Evolutionary conservation across 2,329 filamentous ascomycete species (phyloP).

Genomic region (Hypoxylon sp.): DNA sequence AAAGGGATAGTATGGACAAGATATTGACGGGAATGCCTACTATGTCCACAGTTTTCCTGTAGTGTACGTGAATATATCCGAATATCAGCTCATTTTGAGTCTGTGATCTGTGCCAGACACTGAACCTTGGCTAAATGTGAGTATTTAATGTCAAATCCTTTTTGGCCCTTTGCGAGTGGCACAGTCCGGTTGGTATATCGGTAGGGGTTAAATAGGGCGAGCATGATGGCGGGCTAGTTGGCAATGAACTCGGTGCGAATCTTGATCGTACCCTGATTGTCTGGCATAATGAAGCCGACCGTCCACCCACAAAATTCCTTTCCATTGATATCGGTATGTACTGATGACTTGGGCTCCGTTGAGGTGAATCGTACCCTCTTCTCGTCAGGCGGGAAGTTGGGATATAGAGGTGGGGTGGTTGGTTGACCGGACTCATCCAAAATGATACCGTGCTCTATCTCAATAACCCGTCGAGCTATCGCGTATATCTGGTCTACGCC

Average conservation of each 20-base stretch:
- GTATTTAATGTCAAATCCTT: neutral
- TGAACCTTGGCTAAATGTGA: no score
- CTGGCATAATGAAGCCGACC: conserved; percentile 48
- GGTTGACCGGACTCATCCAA: conserved; percentile 46
- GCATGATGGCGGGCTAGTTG: neutral
- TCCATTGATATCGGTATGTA: conserved; percentile 38
- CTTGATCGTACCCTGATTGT: conserved; percentile 39
- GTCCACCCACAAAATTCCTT: conserved; percentile 42
- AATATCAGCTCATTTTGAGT: no score
- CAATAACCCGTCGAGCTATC: conserved; percentile 55
- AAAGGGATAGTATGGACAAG: no score
- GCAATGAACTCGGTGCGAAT: conserved; percentile 46
- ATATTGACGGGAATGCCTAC: no score
- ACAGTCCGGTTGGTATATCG: neutral
- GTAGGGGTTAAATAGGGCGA: neutral
- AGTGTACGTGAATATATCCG: no score
- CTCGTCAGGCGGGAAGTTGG: conserved; percentile 50
- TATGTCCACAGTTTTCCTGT: no score
- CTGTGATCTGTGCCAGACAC: no score
- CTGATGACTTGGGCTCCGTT: conserved; percentile 39
- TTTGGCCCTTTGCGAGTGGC: neutral
- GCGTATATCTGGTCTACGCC: conserved; percentile 54
- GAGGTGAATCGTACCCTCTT: conserved; percentile 48
- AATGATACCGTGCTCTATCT: conserved; percentile 58
- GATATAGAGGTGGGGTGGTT: conserved; percentile 35